phyloP scores from a whole-genome alignment of 352 stramenopile genomes.

The Peronospora tabacina region DNA sequence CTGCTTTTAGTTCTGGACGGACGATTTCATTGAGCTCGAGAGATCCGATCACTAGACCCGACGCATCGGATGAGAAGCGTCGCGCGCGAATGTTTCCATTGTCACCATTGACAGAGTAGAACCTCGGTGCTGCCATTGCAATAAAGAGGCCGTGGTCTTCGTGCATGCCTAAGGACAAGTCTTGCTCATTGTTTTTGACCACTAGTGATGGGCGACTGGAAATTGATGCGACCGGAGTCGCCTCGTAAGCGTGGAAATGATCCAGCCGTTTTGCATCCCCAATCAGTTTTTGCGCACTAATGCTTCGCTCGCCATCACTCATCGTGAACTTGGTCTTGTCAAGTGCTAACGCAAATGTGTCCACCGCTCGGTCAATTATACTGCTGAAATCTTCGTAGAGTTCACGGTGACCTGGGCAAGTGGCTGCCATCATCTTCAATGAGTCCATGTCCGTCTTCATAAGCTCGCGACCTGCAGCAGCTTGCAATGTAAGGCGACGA shows the following conservation, averaged over 20 bases:
- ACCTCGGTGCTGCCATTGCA: constrained; percentile 38
- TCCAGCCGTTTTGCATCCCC: constrained; percentile 42
- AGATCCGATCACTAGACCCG: constrained; percentile 39
- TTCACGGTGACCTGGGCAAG: constrained; percentile 34
- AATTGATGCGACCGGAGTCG: constrained; percentile 2
- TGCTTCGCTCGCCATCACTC: constrained; percentile 26
- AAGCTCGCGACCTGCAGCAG: too few relatives aligned
- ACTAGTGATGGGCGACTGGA: constrained; percentile 3
- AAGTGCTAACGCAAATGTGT: constrained; percentile 30
- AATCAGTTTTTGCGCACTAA: constrained; percentile 36
- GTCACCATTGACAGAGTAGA: constrained; percentile 30
- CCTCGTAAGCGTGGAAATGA: constrained; percentile 62
- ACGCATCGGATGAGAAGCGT: constrained; percentile 25
- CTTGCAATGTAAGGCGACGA: too few relatives aligned
- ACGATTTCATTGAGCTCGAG: constrained; percentile 23
- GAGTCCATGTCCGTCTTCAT: too few relatives aligned
- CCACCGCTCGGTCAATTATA: constrained; percentile 35
- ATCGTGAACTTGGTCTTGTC: constrained; percentile 35
- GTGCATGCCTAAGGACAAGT: constrained; percentile 47
- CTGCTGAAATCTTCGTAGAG: constrained; percentile 38
- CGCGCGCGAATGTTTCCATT: constrained; percentile 17
- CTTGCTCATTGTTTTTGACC: constrained; percentile 5
- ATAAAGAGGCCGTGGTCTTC: constrained; percentile 57
- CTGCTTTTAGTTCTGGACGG: constrained; percentile 40
- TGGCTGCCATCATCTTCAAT: too few relatives aligned